These are phyloP conservation scores for Hypoxylon sp. DNA, from an alignment of 2,329 filamentous ascomycete species.

Conservation along the genomic window DNA sequence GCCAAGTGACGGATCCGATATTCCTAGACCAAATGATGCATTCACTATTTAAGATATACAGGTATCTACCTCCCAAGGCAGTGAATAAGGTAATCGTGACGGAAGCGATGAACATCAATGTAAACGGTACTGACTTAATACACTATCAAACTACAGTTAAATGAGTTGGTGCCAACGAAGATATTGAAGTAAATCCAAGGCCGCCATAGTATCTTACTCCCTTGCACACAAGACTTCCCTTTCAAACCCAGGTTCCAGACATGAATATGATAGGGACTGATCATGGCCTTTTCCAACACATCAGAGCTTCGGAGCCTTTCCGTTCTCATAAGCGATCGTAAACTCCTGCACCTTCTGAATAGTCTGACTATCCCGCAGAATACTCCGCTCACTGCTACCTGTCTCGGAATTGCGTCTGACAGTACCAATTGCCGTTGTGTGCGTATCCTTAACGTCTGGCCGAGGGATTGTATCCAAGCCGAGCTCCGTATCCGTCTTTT, in stretches of 20 bases:
- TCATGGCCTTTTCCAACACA: neutral
- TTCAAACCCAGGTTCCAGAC: neutral
- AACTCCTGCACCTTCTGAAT: conserved; percentile 37
- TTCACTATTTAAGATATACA: neutral
- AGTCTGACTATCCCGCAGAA: conserved; percentile 17
- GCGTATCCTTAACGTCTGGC: conserved; percentile 24
- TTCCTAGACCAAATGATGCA: neutral
- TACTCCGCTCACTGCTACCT: conserved; percentile 27
- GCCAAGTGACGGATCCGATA: too few relatives aligned
- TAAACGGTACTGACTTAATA: neutral
- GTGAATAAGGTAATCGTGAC: neutral
- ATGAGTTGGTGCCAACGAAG: neutral
- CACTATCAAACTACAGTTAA: neutral
- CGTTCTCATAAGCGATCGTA: conserved; percentile 29
- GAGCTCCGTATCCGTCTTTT: conserved; percentile 22
- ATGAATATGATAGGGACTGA: neutral
- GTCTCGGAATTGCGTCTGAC: conserved; percentile 9
- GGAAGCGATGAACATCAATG: neutral
- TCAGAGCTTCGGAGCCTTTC: neutral
- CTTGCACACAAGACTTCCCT: neutral
- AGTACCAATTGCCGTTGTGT: conserved; percentile 27
- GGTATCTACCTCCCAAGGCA: too few relatives aligned
- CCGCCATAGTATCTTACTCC: neutral
- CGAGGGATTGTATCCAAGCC: conserved; percentile 24
- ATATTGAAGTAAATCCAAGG: neutral